Conservation (phyloP, 2,329 filamentous ascomycete genomes). For the Talaromyces pinophilus region DNA sequence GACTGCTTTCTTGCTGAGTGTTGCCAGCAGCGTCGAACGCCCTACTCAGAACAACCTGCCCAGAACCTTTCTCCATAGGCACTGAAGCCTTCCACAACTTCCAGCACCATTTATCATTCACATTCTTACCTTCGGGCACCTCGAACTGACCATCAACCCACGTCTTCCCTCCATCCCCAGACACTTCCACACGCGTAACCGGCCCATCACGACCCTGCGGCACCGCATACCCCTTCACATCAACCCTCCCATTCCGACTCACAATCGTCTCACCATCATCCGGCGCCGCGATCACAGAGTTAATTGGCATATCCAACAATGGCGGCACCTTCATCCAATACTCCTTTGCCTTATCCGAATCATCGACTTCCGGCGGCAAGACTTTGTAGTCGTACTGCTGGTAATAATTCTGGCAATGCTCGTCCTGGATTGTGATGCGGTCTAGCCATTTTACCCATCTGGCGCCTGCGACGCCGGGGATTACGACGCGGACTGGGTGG, state of each 20-base stretch:
- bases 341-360: slow-evolving; percentile 51
- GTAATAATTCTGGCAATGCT: slow-evolving; percentile 58
- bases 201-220: slow-evolving; percentile 57
- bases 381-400: slow-evolving; percentile 63
- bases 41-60: slow-evolving; percentile 53
- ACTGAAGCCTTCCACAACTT: slow-evolving; percentile 49
- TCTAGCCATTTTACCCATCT: slow-evolving; percentile 61
- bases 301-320: slow-evolving; percentile 59
- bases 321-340: slow-evolving; percentile 56
- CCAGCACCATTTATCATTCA: slow-evolving; percentile 57
- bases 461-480: slow-evolving; percentile 57
- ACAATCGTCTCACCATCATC: slow-evolving; percentile 46
- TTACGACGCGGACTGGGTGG: slow-evolving; percentile 54
- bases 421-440: slow-evolving; percentile 52
- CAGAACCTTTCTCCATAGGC: slow-evolving; percentile 38
- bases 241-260: slow-evolving; percentile 38
- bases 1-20: slow-evolving; percentile 48
- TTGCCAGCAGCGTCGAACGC: slow-evolving; percentile 58
- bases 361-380: slow-evolving; percentile 54
- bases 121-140: slow-evolving; percentile 25
- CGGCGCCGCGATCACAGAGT: slow-evolving; percentile 56
- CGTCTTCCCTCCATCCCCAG: slow-evolving; percentile 50
- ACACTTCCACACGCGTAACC: slow-evolving; percentile 56
- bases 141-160: slow-evolving; percentile 54
- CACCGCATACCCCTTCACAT: slow-evolving; percentile 58